Evolutionary conservation across 306 rosid genomes (phyloP).

Genomic region (Senna siamea): DNA sequence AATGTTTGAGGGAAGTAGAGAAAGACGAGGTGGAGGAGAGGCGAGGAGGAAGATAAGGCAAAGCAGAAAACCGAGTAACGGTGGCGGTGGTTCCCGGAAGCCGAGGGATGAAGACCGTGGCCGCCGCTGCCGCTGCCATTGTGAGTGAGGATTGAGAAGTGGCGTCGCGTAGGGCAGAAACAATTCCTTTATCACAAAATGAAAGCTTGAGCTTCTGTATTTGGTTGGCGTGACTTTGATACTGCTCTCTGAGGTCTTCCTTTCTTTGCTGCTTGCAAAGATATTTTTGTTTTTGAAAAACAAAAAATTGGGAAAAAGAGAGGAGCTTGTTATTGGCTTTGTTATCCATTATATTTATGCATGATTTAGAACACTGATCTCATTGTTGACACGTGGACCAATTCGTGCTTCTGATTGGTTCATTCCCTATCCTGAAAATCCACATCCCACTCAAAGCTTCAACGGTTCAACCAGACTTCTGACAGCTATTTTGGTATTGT

Average conservation of each 20-base stretch:
- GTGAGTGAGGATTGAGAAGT: too few relatives aligned
- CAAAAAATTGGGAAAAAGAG: background rate
- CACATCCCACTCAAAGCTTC: slow-evolving; percentile 39
- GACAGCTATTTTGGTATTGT: too few relatives aligned
- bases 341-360: slow-evolving; percentile 54
- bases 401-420: slow-evolving; percentile 53
- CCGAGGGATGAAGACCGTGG: slow-evolving; percentile 61
- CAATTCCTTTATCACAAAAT: background rate
- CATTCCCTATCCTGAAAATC: slow-evolving; percentile 71
- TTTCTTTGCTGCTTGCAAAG: background rate
- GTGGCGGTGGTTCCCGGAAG: slow-evolving; percentile 42
- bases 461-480: too few relatives aligned
- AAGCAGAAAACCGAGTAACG: slow-evolving; percentile 63
- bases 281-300: background rate
- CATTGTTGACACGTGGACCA: slow-evolving; percentile 60
- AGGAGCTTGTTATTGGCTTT: background rate
- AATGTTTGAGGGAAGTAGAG: slow-evolving; percentile 50
- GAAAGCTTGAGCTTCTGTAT: too few relatives aligned
- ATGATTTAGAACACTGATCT: slow-evolving; percentile 29
- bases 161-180: background rate
- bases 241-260: background rate
- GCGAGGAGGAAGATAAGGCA: slow-evolving; percentile 80
- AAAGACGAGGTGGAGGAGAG: slow-evolving; percentile 54
- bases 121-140: slow-evolving; percentile 64
- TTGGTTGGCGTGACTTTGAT: slow-evolving; percentile 34